Evolutionary conservation across 2,329 filamentous ascomycete species (phyloP), one percentile per base, ranked within the genome.

Genomic region (Lasiodiplodia sp.): DNA sequence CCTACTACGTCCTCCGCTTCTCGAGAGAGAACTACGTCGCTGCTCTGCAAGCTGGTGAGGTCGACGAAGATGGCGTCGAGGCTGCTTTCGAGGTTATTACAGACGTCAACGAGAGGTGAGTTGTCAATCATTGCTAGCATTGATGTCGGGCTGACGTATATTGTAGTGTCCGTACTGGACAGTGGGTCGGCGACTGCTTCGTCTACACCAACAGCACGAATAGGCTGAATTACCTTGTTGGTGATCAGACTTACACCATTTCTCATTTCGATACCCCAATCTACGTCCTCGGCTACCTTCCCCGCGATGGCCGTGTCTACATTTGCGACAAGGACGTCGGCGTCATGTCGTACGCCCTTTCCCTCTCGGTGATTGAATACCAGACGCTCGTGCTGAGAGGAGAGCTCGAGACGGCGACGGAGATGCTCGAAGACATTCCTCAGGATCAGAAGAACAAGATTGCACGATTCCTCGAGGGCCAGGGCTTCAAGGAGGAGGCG

Each of bases 151-250:
- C 56, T 68, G 7, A 68, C 31, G 23, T 69, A 40, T 56, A 34
- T 18, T 40, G 67, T 70, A 93, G 91, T 72, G 94, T 98, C 64
- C 92, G 93, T 72, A 97, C 95, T 23, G 96, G 95, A 74, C 92
- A 97, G 83, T 99, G 96, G 96, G 92, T 99, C 68, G 96, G 96
- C 71, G 96, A 99, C 83, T 97, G 95, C 84, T 97, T 99, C 86
- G 94, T 98, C 79, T 99, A 98, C 87, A 97, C 96, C 67, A 98
- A 97, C 86, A 92, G 88, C 79, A 97, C 94, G 11, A 97, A 98
- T 85, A 92, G 96, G 71, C 86, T 99, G 70, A 98, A 98, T 85
- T 98, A 98, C 83, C 89, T 99, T 25, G 95, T 99, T 16, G 96
- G 96, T 72, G 96, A 98, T 82, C 94, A 98, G 83, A 97, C 94